These are phyloP conservation scores for Entomortierella beljakovae DNA, from an alignment of 192 early-diverging fungal species.

Conservation along the genomic window DNA sequence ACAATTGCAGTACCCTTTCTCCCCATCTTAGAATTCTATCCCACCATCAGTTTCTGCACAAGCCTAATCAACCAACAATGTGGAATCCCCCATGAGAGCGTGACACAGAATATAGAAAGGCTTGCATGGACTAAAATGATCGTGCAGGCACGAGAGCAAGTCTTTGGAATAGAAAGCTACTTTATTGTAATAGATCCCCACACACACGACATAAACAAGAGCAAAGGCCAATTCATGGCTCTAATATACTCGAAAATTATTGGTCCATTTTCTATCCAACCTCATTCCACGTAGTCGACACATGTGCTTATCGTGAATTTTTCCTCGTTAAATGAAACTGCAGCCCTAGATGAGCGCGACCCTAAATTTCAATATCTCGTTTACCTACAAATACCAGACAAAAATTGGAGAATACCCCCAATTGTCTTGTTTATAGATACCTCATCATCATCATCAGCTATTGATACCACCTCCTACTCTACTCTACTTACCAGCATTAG, in stretches of 20 bases:
- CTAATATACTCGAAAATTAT: slow-evolving; percentile 13
- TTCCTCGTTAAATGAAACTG: slow-evolving; percentile 1
- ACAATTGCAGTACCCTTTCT: not conserved
- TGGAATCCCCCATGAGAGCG: not conserved
- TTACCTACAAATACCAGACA: slow-evolving; percentile 18
- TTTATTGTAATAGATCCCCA: slow-evolving; percentile 18
- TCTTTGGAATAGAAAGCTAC: not conserved
- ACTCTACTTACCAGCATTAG: not conserved
- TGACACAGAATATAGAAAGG: not conserved
- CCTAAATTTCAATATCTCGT: slow-evolving; percentile 5
- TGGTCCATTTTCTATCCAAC: slow-evolving; percentile 28
- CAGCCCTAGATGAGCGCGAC: not conserved
- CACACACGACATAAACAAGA: slow-evolving; percentile 13
- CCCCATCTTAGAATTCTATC: not conserved
- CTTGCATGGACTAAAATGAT: not conserved
- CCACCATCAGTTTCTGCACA: not conserved
- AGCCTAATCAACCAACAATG: not conserved
- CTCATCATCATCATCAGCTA: too few relatives aligned
- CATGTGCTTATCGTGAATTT: slow-evolving; percentile 20
- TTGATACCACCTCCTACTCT: not conserved
- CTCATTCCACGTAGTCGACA: slow-evolving; percentile 8
- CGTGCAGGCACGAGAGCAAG: slow-evolving; percentile 5
- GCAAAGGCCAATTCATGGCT: slow-evolving; percentile 1
- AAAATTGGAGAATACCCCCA: not conserved
- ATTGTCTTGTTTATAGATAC: not conserved